A percentile compares a stretch with the other conserved stretches of the same genome.
Evolutionary conservation across 805 yeast species (phyloP).

Genomic region (Teunomyces barrocoloradensis): DNA sequence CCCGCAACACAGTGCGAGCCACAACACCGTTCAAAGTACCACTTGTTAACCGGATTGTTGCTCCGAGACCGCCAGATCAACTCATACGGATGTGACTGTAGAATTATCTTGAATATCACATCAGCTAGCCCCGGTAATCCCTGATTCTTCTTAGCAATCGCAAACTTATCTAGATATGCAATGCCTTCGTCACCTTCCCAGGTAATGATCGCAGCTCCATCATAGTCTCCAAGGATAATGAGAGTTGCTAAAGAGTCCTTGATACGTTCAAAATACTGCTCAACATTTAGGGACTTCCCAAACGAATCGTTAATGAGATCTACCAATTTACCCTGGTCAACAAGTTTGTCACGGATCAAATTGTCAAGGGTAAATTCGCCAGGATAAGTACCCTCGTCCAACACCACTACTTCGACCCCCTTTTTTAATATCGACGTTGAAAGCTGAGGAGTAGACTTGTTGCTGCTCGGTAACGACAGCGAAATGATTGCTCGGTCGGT

Average conservation of each 20-base stretch:
- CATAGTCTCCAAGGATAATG: constrained; percentile 89
- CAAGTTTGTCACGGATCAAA: constrained; percentile 32
- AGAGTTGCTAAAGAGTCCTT: constrained; percentile 67
- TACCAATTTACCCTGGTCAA: constrained; percentile 59
- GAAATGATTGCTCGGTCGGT: constrained; percentile 91
- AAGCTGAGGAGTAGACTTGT: constrained; percentile 53
- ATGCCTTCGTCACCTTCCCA: constrained; percentile 75
- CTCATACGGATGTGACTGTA: constrained; percentile 65
- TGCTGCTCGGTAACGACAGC: constrained; percentile 76
- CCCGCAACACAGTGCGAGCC: constrained; percentile 52
- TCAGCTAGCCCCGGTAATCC: constrained; percentile 95
- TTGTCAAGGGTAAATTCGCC: constrained; percentile 39
- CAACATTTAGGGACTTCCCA: constrained; percentile 60
- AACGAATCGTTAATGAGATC: constrained; percentile 76
- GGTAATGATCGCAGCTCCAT: constrained; percentile 91
- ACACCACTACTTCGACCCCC: constrained; percentile 61
- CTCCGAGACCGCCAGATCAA: constrained; percentile 87
- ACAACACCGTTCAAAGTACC: constrained; percentile 91
- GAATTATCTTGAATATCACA: constrained; percentile 79
- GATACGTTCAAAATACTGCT: constrained; percentile 66
- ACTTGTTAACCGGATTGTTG: constrained; percentile 88
- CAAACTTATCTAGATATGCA: constrained; percentile 91
- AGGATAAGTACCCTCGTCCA: constrained; percentile 26
- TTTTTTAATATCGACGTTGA: constrained; percentile 77
- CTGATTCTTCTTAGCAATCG: constrained; percentile 78